Percentiles rank a stretch among this genome's conserved stretches.
Evolutionary conservation across 2,329 filamentous ascomycete genomes (phyloP).

Genomic region (Zalaria sp.): DNA sequence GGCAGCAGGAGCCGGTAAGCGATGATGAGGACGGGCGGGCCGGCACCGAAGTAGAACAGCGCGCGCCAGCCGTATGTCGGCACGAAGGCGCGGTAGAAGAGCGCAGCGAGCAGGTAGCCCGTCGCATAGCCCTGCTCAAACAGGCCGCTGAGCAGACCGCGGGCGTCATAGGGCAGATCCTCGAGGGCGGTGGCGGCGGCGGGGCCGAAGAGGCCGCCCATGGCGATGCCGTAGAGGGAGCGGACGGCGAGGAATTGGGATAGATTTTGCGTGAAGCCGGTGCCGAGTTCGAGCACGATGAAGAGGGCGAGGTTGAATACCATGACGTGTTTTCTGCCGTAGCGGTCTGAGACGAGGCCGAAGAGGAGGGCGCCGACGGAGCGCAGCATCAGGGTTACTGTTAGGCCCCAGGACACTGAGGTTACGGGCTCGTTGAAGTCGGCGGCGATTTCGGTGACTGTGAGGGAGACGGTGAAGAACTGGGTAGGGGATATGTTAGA

Average conservation of each 20-base stretch:
- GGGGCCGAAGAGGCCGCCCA: constrained; percentile 71
- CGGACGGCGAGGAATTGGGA: constrained; percentile 61
- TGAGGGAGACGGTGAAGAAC: no score
- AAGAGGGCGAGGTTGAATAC: constrained; percentile 64
- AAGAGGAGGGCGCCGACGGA: constrained; percentile 64
- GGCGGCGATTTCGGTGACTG: constrained; percentile 1
- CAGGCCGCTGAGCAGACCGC: constrained; percentile 71
- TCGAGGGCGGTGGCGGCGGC: constrained; percentile 67
- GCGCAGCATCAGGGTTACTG: constrained; percentile 52
- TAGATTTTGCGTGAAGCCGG: constrained; percentile 62
- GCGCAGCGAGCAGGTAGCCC: constrained; percentile 67
- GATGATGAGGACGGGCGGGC: constrained; percentile 36
- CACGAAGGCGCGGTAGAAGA: constrained; percentile 58
- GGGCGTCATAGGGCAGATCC: constrained; percentile 52
- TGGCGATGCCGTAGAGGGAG: constrained; percentile 61
- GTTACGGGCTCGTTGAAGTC: constrained; percentile 1
- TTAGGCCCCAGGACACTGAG: no score
- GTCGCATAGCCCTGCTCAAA: constrained; percentile 71
- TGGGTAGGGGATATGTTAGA: no score
- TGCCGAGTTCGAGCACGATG: constrained; percentile 58
- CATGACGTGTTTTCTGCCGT: constrained; percentile 44
- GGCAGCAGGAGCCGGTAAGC: constrained; percentile 11
- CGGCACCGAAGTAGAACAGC: constrained; percentile 60
- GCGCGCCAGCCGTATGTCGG: constrained; percentile 54
- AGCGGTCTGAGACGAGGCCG: constrained; percentile 64